Conservation (phyloP, 2,329 filamentous ascomycete species). For the Grosmannia serpens region DNA sequence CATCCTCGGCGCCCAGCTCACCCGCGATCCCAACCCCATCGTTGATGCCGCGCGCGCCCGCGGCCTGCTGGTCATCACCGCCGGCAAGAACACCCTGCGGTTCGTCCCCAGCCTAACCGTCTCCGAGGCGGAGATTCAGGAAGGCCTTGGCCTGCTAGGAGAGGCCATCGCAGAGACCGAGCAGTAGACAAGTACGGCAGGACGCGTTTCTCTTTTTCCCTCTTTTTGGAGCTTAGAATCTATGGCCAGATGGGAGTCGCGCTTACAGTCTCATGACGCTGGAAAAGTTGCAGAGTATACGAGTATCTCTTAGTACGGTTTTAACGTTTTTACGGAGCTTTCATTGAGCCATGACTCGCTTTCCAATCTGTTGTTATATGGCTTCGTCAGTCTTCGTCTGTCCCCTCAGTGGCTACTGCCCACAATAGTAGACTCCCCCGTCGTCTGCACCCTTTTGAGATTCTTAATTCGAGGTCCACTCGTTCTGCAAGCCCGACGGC, state of each 20-base stretch:
- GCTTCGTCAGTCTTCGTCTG: not conserved
- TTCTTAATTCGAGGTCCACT: not conserved
- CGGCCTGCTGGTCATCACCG: conserved; percentile 82
- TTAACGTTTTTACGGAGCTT: not conserved
- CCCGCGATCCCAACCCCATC: conserved; percentile 58
- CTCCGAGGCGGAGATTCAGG: conserved; percentile 65
- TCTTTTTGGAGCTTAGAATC: not conserved
- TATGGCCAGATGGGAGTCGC: not conserved
- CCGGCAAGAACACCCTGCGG: conserved; percentile 80
- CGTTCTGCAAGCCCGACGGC: conserved; percentile 3
- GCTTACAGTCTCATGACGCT: not conserved
- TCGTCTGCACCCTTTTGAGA: not conserved
- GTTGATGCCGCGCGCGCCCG: conserved; percentile 79
- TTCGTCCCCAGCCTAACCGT: conserved; percentile 86
- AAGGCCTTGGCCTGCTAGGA: conserved; percentile 65
- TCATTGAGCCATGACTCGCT: not conserved
- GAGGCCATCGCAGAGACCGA: conserved; percentile 43
- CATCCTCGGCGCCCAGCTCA: conserved; percentile 78
- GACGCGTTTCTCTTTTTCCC: not conserved
- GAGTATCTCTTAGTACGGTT: not conserved
- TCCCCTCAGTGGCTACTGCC: not conserved
- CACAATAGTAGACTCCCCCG: not conserved
- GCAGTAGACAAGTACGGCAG: not conserved
- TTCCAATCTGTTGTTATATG: not conserved
- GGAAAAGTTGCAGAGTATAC: not conserved